phyloP scores from a whole-genome alignment of 352 stramenopile species.

The Halophytophthora batemanensis region DNA sequence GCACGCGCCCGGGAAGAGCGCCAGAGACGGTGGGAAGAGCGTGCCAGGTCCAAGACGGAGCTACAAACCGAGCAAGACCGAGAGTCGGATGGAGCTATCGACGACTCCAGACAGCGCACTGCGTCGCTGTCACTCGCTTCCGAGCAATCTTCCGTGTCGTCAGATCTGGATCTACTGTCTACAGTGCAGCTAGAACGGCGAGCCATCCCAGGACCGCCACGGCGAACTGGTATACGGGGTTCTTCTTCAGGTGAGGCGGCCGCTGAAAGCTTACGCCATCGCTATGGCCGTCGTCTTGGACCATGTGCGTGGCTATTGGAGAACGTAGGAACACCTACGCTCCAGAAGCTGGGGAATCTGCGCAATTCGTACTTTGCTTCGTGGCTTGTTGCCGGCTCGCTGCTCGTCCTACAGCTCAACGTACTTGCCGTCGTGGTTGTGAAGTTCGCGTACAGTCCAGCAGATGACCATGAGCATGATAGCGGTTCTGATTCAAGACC shows the following conservation, averaged over 20 bases:
- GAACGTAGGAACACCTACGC: conserved; percentile 24
- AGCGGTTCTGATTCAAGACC: not conserved
- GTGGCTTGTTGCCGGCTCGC: conserved; percentile 60
- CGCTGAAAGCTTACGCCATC: not conserved
- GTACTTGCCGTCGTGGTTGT: conserved; percentile 39
- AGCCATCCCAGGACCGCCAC: too few species aligned
- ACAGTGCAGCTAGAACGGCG: too few species aligned
- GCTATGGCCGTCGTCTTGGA: conserved; percentile 1
- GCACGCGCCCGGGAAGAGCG: conserved; percentile 1
- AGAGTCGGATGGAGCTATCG: too few species aligned
- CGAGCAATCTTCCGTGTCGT: too few species aligned
- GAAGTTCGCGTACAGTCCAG: conserved; percentile 23
- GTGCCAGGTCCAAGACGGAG: too few species aligned
- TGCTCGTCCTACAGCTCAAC: conserved; percentile 46
- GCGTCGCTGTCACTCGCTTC: too few species aligned
- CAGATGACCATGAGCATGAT: conserved; percentile 12
- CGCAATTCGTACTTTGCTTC: conserved; percentile 73
- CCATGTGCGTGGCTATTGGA: conserved; percentile 26
- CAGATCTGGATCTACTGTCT: too few species aligned
- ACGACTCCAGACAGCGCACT: too few species aligned
- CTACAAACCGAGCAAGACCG: too few species aligned
- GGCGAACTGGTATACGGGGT: too few species aligned
- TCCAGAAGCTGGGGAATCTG: conserved; percentile 37
- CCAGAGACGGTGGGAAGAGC: not conserved
- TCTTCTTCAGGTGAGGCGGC: not conserved